A percentile compares a stretch with the other conserved stretches of the same genome.
Conservation (phyloP, 2,329 filamentous ascomycete genomes). For the Aspergillus phoenicis region DNA sequence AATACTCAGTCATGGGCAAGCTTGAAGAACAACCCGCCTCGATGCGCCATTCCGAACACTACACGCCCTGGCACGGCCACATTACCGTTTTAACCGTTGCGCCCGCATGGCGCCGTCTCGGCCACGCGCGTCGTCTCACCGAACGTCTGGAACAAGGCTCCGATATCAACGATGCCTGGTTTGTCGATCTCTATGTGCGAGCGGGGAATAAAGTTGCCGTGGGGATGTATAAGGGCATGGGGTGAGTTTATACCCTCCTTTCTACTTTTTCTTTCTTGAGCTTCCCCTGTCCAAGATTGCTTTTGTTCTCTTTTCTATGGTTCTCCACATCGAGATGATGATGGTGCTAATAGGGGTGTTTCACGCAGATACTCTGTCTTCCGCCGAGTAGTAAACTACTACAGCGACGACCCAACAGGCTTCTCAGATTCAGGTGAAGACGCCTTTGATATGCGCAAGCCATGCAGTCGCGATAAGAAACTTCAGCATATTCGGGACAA, state of each 20-base stretch:
- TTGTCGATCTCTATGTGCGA: constrained; percentile 92
- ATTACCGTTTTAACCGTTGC: constrained; percentile 95
- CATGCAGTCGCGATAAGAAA: constrained; percentile 77
- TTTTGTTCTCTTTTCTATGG: too few species aligned
- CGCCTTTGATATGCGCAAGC: constrained; percentile 96
- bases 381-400: constrained; percentile 86
- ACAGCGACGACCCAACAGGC: constrained; percentile 77
- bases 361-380: constrained; percentile 71
- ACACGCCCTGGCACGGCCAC: constrained; percentile 99
- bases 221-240: constrained; percentile 84
- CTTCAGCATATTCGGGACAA: constrained; percentile 75
- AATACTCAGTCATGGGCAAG: constrained; percentile 83
- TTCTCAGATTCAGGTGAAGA: constrained; percentile 68
- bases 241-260: constrained; percentile 52
- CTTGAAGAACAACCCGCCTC: constrained; percentile 81
- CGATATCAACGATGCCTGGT: constrained; percentile 84
- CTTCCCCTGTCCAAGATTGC: background rate
- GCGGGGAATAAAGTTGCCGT: constrained; percentile 87
- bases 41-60: constrained; percentile 76
- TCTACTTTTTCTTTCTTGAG: background rate
- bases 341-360: background rate
- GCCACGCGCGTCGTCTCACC: constrained; percentile 82
- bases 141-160: constrained; percentile 79
- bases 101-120: constrained; percentile 79
- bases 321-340: too few species aligned